phyloP scores from a whole-genome alignment of 371 early-diverging fungal genomes.

The Catenaria anguillulae region DNA sequence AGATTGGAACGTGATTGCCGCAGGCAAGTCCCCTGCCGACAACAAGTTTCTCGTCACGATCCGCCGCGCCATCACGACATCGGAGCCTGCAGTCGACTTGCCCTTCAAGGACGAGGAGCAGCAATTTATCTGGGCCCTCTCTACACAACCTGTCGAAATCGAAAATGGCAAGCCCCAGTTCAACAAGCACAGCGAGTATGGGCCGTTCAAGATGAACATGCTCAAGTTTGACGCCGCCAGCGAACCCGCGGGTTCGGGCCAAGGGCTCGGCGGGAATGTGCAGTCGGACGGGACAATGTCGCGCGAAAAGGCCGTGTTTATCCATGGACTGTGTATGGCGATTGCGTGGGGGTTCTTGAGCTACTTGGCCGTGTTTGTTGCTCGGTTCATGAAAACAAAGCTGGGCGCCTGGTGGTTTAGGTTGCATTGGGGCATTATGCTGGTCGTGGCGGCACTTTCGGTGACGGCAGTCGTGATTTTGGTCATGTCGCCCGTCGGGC shows the following conservation, averaged over 20 bases:
- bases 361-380: neutral
- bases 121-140: neutral
- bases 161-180: neutral
- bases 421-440: neutral
- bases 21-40: neutral
- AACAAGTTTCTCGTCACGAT: neutral
- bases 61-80: neutral
- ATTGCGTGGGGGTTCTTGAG: neutral
- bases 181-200: neutral
- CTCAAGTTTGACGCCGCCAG: too few relatives aligned
- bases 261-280: too few relatives aligned
- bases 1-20: neutral
- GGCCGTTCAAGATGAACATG: too few relatives aligned
- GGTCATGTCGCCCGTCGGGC: neutral
- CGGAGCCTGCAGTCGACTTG: neutral
- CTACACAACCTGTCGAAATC: neutral
- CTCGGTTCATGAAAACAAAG: neutral
- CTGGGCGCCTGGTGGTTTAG: constrained; percentile 1
- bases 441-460: neutral
- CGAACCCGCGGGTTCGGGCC: too few relatives aligned
- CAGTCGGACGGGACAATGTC: constrained; percentile 7
- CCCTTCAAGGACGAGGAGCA: neutral
- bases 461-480: neutral
- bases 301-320: neutral
- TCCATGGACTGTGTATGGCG: constrained; percentile 1